Base-by-base conservation (phyloP, 352 stramenopile genomes). In the Globisporangium solare region DNA sequence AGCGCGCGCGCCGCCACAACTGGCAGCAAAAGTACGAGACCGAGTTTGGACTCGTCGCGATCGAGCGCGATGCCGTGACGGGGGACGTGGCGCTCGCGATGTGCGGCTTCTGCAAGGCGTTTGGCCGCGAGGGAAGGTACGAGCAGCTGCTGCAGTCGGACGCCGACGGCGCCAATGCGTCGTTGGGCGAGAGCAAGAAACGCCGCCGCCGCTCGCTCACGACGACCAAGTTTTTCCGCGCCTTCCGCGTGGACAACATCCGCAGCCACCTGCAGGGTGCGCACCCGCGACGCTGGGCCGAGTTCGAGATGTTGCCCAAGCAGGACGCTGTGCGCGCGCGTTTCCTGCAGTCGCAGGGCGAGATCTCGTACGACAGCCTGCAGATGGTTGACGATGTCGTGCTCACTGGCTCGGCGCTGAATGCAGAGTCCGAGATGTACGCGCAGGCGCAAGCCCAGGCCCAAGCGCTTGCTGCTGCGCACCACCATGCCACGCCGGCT, bases 191-290 rank as follows among this genome's bases (percentile, higher is more conserved):
- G 18, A 69, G 58, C 24, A 91, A 94, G 70, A 91, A 91, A 68
- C 67, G 83, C 45, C 75, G 83, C 32, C 72, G 81, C 32, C 81
- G 81, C 39, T 91, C 81, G 51, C 64, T 91, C 32, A 94, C 83
- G 45, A 94, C 83, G 42, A 91, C 78, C 59, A 94, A 94, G 73
- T 94, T 92, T 63, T 94, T 94, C 62, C 81, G 83, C 27, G 72
- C 83, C 5, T 94, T 91, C 60, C 79, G 83, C 13, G 76, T 94
- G 13, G 83, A 94, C 69, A 94, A 94, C 56, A 92, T 94, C 62
- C 83, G 83, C 46, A 94, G 81, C 66, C 83, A 94, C 50, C 49
- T 94, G 61, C 77, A 84, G n/a, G 76, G 78, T 20, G 79, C 83
- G 15, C 81, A 92, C 49, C 83, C 81, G 24, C 71, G 78, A 2